Evolutionary conservation across 768 basidiomycete genomes (phyloP).

Genomic region (Hygrocybe punicea): DNA sequence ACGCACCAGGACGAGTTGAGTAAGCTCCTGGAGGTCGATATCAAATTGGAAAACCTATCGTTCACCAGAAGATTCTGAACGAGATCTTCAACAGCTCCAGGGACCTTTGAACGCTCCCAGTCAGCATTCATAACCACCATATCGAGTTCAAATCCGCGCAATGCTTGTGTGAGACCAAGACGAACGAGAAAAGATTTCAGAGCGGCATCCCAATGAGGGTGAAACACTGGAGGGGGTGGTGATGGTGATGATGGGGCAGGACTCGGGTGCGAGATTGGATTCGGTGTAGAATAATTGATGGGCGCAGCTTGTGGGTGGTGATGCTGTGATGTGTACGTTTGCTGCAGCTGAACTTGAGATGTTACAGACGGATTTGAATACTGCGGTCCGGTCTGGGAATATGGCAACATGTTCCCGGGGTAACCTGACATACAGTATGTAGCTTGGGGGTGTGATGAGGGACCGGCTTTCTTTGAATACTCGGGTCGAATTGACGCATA

Average conservation of each 20-base stretch:
- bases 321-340: background rate
- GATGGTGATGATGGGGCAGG: constrained; percentile 32
- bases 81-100: constrained; percentile 52
- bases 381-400: background rate
- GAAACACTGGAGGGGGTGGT: constrained; percentile 35
- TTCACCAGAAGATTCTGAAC: constrained; percentile 48
- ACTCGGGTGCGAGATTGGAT: background rate
- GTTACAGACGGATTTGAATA: background rate
- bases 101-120: constrained; percentile 59
- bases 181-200: constrained; percentile 52
- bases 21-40: background rate
- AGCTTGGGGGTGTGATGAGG: background rate
- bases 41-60: constrained; percentile 18
- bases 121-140: constrained; percentile 65
- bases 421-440: background rate
- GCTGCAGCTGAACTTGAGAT: background rate
- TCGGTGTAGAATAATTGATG: background rate
- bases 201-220: constrained; percentile 60
- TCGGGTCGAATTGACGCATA: background rate
- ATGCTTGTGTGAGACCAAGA: constrained; percentile 55
- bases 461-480: background rate
- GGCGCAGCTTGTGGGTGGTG: background rate
- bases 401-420: background rate
- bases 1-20: constrained; percentile 6
- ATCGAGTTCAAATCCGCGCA: constrained; percentile 65